A percentile compares a stretch with the other conserved stretches of the same genome.
Conservation (phyloP, 768 basidiomycete species). For the Tubosaeta sp. region DNA sequence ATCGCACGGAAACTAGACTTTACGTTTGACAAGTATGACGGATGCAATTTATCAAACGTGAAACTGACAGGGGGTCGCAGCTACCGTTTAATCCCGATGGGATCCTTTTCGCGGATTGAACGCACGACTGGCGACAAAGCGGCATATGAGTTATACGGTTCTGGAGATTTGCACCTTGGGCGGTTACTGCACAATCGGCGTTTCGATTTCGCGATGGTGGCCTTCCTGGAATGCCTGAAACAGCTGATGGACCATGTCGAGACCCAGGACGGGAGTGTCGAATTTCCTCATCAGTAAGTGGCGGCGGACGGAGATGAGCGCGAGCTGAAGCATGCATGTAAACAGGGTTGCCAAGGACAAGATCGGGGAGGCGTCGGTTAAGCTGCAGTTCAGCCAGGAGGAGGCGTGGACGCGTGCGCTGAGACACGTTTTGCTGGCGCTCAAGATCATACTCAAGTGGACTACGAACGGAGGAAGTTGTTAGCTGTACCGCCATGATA, state of each 20-base stretch:
- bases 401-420: slow-evolving; percentile 94
- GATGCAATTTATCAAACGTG: background rate
- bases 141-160: slow-evolving; percentile 89
- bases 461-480: slow-evolving; percentile 73
- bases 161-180: slow-evolving; percentile 86
- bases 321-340: background rate
- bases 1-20: slow-evolving; percentile 90
- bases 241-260: slow-evolving; percentile 87
- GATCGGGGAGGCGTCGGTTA: slow-evolving; percentile 93
- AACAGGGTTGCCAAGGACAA: slow-evolving; percentile 85
- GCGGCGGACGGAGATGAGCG: slow-evolving; percentile 1
- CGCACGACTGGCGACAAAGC: slow-evolving; percentile 76
- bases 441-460: slow-evolving; percentile 88
- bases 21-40: slow-evolving; percentile 73
- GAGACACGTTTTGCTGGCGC: slow-evolving; percentile 82
- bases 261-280: slow-evolving; percentile 63
- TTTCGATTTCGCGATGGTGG: slow-evolving; percentile 95
- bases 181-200: slow-evolving; percentile 90
- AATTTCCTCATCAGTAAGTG: slow-evolving; percentile 85
- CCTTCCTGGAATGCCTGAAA: slow-evolving; percentile 91
- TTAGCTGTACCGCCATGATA: slow-evolving; percentile 23
- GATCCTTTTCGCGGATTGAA: slow-evolving; percentile 92
- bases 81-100: slow-evolving; percentile 89
- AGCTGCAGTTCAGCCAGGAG: slow-evolving; percentile 91
- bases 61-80: slow-evolving; percentile 37